Percentiles rank a stretch among this genome's conserved stretches.
Evolutionary conservation across 768 basidiomycete genomes (phyloP).

Genomic region (Gymnopilus dilepis): DNA sequence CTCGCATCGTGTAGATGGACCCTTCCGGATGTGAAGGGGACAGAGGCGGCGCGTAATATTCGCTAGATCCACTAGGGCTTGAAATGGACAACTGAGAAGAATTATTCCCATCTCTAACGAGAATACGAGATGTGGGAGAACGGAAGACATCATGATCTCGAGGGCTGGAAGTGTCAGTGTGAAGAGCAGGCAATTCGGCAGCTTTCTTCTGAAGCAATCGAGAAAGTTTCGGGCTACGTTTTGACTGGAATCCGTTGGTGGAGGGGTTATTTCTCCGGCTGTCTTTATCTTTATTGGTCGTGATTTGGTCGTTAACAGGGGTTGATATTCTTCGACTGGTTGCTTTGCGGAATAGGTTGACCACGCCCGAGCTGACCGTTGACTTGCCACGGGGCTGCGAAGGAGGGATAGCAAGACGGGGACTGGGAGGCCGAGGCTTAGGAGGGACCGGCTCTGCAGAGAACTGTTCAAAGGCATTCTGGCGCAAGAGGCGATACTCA

Average conservation of each 20-base stretch:
- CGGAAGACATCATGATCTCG: constrained; percentile 6
- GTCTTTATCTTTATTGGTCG: constrained; percentile 20
- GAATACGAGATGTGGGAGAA: constrained; percentile 2
- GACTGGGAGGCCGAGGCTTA: background rate
- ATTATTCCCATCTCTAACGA: background rate
- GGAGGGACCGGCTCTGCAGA: constrained; percentile 31
- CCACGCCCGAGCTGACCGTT: constrained; percentile 36
- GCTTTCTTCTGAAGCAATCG: constrained; percentile 40
- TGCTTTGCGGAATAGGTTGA: constrained; percentile 45
- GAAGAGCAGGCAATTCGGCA: constrained; percentile 33
- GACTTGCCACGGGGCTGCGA: constrained; percentile 34
- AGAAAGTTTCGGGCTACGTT: constrained; percentile 35
- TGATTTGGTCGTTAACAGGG: constrained; percentile 28
- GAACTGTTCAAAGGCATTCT: constrained; percentile 69
- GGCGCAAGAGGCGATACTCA: constrained; percentile 73
- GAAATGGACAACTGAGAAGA: constrained; percentile 4
- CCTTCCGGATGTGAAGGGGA: constrained; percentile 29
- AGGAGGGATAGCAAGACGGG: constrained; percentile 36
- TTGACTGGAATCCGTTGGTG: constrained; percentile 25
- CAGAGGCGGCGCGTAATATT: constrained; percentile 5
- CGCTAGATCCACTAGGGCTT: constrained; percentile 2
- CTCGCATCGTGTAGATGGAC: constrained; percentile 31
- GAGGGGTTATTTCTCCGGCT: constrained; percentile 12
- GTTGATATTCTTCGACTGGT: constrained; percentile 36
- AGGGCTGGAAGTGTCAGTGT: constrained; percentile 31